Base-by-base conservation (phyloP, 768 basidiomycete genomes). In the Mycena sanguinolenta region DNA sequence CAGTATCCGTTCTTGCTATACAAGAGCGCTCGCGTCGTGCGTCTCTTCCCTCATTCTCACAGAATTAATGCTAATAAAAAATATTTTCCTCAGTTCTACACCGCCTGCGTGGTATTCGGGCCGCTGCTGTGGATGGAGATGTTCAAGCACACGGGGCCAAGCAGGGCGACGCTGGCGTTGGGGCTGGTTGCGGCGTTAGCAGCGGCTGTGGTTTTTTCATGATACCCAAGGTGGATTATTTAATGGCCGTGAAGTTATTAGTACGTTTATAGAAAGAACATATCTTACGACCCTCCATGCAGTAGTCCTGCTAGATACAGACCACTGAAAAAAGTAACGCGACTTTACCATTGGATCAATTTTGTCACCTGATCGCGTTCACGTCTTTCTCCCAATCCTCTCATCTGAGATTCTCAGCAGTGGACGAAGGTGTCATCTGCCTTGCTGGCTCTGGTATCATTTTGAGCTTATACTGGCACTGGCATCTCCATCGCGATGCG, bases 61-160 rank as follows among this genome's bases (percentile, higher is more conserved):
- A 14, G 57, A 39, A 14, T 14, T 14, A 38, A 38, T 17, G 16
- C 39, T 39, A 39, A 39, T 39, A 17, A n/a, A n/a, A n/a, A n/a
- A n/a, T n/a, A n/a, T n/a, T n/a, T 17, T 14, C 39, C 39, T 17
- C 77, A 96, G 93, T 93, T 99, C 79, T 97, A 91, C 89, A 95
- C 92, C 2, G 97, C 97, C 0, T 93, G 92, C 67, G 79, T 95
- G n/a, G 95, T 98, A 1, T 91, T 99, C 73, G 83, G 93, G 12
- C 97, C 97, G 0, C 84, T 97, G 32, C 80, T 98, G 13, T 97
- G 95, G 95, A 87, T 90, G 13, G 97, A 98, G 80, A 84, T 97
- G 69, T 64, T 73, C 46, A 63, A 53, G 57, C 55, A 73, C 23
- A 23, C 23, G 36, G 54, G 65, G 23, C 72, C 72, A 52, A 65